A percentile compares a stretch with the other conserved stretches of the same genome.
phyloP scores from a whole-genome alignment of 2,329 filamentous ascomycete genomes.

The Chrysoporthe austroafricana region DNA sequence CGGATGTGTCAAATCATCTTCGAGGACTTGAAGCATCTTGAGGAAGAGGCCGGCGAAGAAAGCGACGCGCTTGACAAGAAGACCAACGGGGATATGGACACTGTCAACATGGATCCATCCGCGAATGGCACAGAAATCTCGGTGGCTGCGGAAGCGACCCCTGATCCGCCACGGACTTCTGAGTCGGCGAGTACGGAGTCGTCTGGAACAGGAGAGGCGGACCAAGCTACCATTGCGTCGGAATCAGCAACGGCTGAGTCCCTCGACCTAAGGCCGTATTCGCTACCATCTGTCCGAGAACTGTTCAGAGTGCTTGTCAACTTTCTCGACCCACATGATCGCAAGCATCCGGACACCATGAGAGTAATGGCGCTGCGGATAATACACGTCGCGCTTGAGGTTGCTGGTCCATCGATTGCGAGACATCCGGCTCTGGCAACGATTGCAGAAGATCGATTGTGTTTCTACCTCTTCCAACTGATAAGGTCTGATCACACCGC shows the following conservation, averaged over 20 bases:
- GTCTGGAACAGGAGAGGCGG: conserved; percentile 31
- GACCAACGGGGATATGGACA: conserved; percentile 70
- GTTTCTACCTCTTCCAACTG: conserved; percentile 92
- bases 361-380: conserved; percentile 96
- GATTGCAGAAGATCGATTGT: conserved; percentile 90
- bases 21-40: conserved; percentile 84
- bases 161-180: conserved; percentile 39
- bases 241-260: conserved; percentile 41
- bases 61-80: conserved; percentile 67
- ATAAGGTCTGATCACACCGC: conserved; percentile 96
- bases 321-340: conserved; percentile 89
- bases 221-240: conserved; percentile 25
- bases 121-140: conserved; percentile 58
- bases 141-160: conserved; percentile 27
- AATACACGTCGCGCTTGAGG: conserved; percentile 94
- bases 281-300: conserved; percentile 90
- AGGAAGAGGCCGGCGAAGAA: conserved; percentile 73
- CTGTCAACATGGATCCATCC: conserved; percentile 82
- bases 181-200: conserved; percentile 44
- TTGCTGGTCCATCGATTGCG: conserved; percentile 92
- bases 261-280: conserved; percentile 80
- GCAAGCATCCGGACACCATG: conserved; percentile 91
- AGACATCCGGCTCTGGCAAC: conserved; percentile 86
- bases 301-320: conserved; percentile 93
- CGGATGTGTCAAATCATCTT: conserved; percentile 99